phyloP scores from a whole-genome alignment of 805 yeast species.

The Peterozyma toletana region DNA sequence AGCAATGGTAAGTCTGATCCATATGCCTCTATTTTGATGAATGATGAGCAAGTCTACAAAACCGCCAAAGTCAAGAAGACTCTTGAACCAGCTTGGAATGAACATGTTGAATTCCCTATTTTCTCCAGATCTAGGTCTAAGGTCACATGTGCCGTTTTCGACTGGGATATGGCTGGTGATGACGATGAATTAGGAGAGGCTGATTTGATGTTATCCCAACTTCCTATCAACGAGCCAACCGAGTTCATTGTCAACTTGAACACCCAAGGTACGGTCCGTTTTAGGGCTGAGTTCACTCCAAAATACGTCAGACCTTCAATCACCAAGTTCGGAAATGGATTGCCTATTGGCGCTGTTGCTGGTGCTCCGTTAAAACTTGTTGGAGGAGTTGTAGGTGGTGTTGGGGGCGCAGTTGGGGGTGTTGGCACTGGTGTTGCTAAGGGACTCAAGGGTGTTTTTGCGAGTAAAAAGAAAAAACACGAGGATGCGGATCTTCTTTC shows the following conservation, averaged over 20 bases:
- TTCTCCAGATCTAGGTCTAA: slow-evolving; percentile 53
- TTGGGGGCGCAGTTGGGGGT: slow-evolving; percentile 26
- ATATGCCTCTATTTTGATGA: slow-evolving; percentile 41
- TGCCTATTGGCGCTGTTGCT: slow-evolving; percentile 30
- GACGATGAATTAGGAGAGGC: slow-evolving; percentile 54
- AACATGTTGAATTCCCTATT: slow-evolving; percentile 48
- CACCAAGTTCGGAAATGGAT: slow-evolving; percentile 31
- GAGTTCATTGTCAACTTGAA: slow-evolving; percentile 42
- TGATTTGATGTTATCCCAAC: slow-evolving; percentile 37
- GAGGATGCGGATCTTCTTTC: slow-evolving; percentile 5
- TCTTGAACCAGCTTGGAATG: slow-evolving; percentile 74
- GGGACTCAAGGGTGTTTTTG: slow-evolving; percentile 36
- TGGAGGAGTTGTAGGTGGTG: slow-evolving; percentile 32
- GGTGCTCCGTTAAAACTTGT: slow-evolving; percentile 43
- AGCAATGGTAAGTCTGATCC: slow-evolving; percentile 78
- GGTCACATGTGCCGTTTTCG: slow-evolving; percentile 45
- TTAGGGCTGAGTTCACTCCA: slow-evolving; percentile 52
- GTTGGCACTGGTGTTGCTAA: slow-evolving; percentile 35
- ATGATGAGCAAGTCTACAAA: slow-evolving; percentile 47
- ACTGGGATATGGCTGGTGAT: slow-evolving; percentile 76
- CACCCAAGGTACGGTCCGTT: slow-evolving; percentile 58
- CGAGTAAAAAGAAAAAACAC: slow-evolving; percentile 19
- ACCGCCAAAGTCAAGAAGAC: slow-evolving; percentile 61
- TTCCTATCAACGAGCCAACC: slow-evolving; percentile 35
- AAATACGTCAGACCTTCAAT: slow-evolving; percentile 62